Evolutionary conservation across 345 rosid species (phyloP).

Genomic region (Kandelia obovata): DNA sequence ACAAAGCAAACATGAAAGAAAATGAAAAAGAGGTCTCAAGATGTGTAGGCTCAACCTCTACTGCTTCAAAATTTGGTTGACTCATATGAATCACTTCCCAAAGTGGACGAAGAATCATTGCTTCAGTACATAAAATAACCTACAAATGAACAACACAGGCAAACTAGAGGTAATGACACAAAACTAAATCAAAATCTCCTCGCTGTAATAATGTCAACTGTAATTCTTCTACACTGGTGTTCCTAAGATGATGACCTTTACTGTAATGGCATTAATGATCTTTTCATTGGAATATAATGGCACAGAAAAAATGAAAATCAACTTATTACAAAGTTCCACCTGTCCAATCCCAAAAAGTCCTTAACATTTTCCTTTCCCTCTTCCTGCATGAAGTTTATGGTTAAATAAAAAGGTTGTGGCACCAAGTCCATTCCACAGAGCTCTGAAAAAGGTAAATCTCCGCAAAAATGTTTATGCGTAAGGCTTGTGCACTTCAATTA

Average conservation of each 20-base stretch:
- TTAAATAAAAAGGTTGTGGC: no score
- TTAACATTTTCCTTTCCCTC: neutral
- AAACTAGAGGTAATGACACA: neutral
- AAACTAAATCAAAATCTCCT: no score
- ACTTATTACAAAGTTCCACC: neutral
- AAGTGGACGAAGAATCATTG: slow-evolving; percentile 61
- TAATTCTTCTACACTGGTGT: neutral
- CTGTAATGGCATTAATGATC: neutral
- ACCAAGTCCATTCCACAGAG: no score
- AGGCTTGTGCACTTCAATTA: no score
- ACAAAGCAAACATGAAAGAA: neutral
- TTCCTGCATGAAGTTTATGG: no score
- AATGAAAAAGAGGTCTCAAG: neutral
- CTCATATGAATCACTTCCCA: slow-evolving; percentile 74
- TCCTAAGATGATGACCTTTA: neutral
- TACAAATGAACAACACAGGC: slow-evolving; percentile 13
- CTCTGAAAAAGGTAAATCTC: no score
- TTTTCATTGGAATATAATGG: neutral
- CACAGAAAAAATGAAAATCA: neutral
- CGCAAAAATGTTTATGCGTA: no score
- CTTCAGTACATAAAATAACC: slow-evolving; percentile 69
- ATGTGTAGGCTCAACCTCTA: slow-evolving; percentile 44
- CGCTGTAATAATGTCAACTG: no score
- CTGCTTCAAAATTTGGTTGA: slow-evolving; percentile 54
- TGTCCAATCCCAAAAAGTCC: neutral